Base-by-base conservation (phyloP, 495 filamentous ascomycete genomes). In the Lophium mytilinum region DNA sequence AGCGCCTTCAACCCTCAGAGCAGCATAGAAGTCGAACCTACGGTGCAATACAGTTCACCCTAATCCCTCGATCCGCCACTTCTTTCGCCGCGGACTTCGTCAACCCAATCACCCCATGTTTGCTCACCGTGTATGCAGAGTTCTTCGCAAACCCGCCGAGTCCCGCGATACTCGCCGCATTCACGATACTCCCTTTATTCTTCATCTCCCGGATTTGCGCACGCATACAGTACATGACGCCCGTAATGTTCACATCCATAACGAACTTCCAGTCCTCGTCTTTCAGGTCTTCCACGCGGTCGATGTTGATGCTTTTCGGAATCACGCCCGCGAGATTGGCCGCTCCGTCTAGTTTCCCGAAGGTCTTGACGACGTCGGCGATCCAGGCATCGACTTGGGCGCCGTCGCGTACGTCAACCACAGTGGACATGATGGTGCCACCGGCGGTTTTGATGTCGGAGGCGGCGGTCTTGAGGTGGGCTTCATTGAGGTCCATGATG, bases 371-470 rank as follows among this genome's bases (percentile, higher is more conserved):
- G 0, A 76, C 76, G 3, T 66, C 19, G 6, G 59, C 58, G 51
- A 80, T 75, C 80, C 78, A 82, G 36, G 52, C 64, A 36, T 77
- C 70, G 1, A 82, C 79, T 45, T 74, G 64, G 2, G 63, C 8
- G 0, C 57, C 17, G 1, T 70, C 69, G 4, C 68, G 52, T 6
- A 81, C 72, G 56, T 81, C 72, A 0, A 80, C 71, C 17, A 56
- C 62, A 8, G 72, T 71, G 1, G 71, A 37, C 15, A 50, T n/a
- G 9, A 64, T 15, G 3, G 17, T 36, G 9, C 53, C 53, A 1
- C 53, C 48, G 21, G 36, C 3, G 3, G 21, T 4, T 18, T 50
- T 46, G 3, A 65, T 37, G 12, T 34, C 7, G 1, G 1, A 18
- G 21, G 10, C 17, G 8, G 54, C 62, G 15, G 7, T 34, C 3